phyloP scores from a whole-genome alignment of 2,329 filamentous ascomycete genomes.

The Alternaria sp. region DNA sequence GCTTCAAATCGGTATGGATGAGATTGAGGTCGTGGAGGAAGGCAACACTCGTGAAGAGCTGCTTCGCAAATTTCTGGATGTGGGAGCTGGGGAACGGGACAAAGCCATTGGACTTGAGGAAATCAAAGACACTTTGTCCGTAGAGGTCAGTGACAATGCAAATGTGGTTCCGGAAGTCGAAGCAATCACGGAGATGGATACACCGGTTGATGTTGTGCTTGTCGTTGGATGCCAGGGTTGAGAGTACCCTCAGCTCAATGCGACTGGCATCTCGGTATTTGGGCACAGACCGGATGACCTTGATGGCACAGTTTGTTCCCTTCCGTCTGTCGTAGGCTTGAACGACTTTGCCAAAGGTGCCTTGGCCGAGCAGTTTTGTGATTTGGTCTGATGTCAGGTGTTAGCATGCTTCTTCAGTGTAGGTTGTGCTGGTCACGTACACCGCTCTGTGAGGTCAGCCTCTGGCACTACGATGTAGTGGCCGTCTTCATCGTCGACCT shows the following conservation, averaged over 20 bases:
- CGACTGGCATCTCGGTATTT: constrained; percentile 97
- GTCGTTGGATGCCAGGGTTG: constrained; percentile 91
- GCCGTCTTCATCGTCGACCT: constrained; percentile 94
- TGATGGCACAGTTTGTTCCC: constrained; percentile 87
- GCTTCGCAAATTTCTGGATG: constrained; percentile 95
- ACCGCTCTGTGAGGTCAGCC: constrained; percentile 85
- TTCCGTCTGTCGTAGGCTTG: constrained; percentile 83
- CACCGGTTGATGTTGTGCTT: constrained; percentile 92
- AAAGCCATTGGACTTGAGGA: constrained; percentile 93
- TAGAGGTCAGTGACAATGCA: constrained; percentile 82
- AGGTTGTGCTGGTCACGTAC: constrained; percentile 63
- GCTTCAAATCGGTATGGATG: constrained; percentile 85
- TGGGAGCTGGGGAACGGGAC: constrained; percentile 98
- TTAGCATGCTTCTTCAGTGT: constrained; percentile 19
- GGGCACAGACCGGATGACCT: constrained; percentile 97
- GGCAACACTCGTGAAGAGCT: constrained; percentile 96
- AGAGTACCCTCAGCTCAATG: constrained; percentile 91
- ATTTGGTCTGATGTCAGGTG: constrained; percentile 73
- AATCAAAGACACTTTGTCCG: constrained; percentile 97
- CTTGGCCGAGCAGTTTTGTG: constrained; percentile 87
- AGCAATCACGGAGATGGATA: constrained; percentile 95
- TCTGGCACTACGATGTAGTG: constrained; percentile 95
- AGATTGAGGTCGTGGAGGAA: constrained; percentile 97
- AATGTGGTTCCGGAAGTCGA: constrained; percentile 96
- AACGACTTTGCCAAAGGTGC: constrained; percentile 98